Conservation (phyloP, 345 rosid species). For the Nephelium lappaceum region DNA sequence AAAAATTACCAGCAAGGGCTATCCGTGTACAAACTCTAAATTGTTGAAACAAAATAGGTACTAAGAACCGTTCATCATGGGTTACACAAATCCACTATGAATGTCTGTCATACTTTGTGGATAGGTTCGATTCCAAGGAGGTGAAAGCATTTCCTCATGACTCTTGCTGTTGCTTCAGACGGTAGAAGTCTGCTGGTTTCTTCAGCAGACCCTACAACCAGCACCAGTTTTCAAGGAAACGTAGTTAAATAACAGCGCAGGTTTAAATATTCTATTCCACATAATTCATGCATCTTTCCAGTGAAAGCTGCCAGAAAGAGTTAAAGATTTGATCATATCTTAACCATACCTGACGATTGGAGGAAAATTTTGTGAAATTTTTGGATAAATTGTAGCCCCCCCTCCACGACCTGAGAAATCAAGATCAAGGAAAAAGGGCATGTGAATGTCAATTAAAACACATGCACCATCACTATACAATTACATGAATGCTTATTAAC, state of each 20-base stretch:
- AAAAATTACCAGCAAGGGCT: neutral
- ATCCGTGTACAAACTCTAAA: neutral
- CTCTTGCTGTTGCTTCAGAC: constrained; percentile 88
- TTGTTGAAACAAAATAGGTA: neutral
- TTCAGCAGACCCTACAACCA: constrained; percentile 82
- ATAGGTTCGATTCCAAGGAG: constrained; percentile 33
- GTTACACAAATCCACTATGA: neutral
- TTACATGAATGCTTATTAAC: neutral
- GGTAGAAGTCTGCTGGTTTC: constrained; percentile 82
- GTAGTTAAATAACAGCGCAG: neutral
- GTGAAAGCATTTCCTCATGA: constrained; percentile 86
- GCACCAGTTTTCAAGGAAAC: constrained; percentile 22
- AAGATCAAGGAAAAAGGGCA: neutral
- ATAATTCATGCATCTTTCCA: neutral
- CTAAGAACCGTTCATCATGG: neutral
- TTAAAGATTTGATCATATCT: neutral
- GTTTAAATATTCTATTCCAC: neutral
- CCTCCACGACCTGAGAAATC: constrained; percentile 72
- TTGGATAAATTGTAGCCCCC: constrained; percentile 78
- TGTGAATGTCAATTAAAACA: neutral
- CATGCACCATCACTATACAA: neutral
- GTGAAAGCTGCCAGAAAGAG: neutral
- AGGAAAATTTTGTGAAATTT: constrained; percentile 69
- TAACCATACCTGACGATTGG: constrained; percentile 65
- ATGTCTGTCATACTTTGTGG: constrained; percentile 60